Base-by-base conservation (phyloP, 179 eudicot genomes). In the Silene noctiflora region DNA sequence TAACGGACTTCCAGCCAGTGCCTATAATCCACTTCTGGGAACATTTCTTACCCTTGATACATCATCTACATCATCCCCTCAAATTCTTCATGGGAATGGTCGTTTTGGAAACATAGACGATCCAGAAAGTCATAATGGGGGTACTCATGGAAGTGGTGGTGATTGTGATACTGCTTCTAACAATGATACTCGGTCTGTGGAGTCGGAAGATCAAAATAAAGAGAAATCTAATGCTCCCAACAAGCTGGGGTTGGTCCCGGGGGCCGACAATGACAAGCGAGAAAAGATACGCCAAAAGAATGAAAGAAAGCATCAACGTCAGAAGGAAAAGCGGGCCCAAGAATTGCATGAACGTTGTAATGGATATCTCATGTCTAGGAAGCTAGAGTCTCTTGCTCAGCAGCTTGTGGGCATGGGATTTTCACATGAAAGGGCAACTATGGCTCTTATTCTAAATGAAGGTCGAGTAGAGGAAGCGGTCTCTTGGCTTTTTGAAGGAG, bases 231-330 rank as follows among this genome's bases (percentile, higher is more conserved):
- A 76, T 69, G 58, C 78, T 25, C 33, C 82, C 16, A 33, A 31
- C 20, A 85, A 84, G 69, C 91, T 76, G 64, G 96, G 92, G 73
- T 77, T 76, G 6, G 78, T 94, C 63, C 93, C 93, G 25, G 97
- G 94, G 51, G 86, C 91, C 58, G 97, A 94, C 75, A 89, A 86
- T 82, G 98, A 94, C 33, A 92, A 94, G 80, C 82, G 97, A 63
- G 98, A 94, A 80, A 94, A 92, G 69, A 89, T 87, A 60, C 97
- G 98, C 33, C 94, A 86, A 79, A 92, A 92, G 74, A 94, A 94
- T 76, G 96, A 94, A 86, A 89, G 86, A 77, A 94, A 94, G 76
- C 98, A 94, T 75, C 98, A 94, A 76, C 96, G 97, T 42, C 98
- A 92, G 79, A 92, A 88, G 86, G 97, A 94, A 84, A 88, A 86